Conservation (phyloP, 495 filamentous ascomycete species). For the Tuber magnatum region DNA sequence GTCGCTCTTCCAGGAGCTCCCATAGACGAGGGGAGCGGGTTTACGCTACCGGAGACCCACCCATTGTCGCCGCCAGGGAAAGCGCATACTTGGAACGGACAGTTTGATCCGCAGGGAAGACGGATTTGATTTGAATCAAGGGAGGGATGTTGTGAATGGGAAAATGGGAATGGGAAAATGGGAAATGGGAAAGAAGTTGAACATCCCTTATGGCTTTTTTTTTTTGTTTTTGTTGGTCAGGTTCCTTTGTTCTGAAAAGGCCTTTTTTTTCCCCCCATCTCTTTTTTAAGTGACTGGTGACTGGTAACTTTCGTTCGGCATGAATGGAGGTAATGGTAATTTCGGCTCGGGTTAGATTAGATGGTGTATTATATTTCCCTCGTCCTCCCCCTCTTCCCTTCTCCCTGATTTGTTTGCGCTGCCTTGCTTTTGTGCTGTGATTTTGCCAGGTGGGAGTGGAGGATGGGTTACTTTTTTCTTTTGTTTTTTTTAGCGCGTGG, state of each 20-base stretch:
- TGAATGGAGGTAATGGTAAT: not conserved
- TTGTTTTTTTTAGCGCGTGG: not conserved
- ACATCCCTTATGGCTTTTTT: not conserved
- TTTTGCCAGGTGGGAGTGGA: not conserved
- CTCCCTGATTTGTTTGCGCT: not conserved
- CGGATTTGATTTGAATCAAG: not conserved
- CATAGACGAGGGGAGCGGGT: not conserved
- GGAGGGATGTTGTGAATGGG: not conserved
- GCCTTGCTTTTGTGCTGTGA: not conserved
- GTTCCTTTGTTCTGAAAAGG: not conserved
- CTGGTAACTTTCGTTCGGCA: not conserved
- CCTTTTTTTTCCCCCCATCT: not conserved
- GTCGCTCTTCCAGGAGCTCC: not conserved
- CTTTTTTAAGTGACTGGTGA: not conserved
- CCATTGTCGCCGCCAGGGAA: not conserved
- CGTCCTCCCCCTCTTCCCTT: not conserved
- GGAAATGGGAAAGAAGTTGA: not conserved
- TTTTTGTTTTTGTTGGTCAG: not conserved
- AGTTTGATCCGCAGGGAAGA: not conserved
- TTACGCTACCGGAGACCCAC: not conserved
- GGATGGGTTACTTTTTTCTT: not conserved
- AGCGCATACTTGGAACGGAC: not conserved
- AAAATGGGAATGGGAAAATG: not conserved
- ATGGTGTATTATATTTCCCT: not conserved
- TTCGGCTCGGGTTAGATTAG: not conserved